phyloP scores from a whole-genome alignment of 305 asterid genomes.

The Plantago coronopus region DNA sequence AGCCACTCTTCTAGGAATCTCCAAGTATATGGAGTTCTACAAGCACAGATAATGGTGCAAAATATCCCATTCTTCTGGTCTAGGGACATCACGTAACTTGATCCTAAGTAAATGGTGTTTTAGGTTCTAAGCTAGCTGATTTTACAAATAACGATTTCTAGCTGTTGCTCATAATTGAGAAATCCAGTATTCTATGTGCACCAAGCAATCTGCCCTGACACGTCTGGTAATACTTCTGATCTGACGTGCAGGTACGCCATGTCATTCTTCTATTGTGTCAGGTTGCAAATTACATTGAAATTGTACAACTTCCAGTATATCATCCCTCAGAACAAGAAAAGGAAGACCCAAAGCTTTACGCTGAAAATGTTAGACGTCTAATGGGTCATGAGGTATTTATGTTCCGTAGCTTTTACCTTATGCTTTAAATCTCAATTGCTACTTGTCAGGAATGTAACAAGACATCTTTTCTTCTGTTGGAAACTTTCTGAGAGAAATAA shows the following conservation, averaged over 20 bases:
- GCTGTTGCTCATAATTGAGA: too few species aligned
- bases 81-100: too few species aligned
- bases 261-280: slow-evolving; percentile 72
- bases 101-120: too few species aligned
- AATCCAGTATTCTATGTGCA: too few species aligned
- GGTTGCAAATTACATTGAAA: slow-evolving; percentile 61
- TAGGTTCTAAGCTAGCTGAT: too few species aligned
- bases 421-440: slow-evolving; percentile 8
- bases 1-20: too few species aligned
- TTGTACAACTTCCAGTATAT: slow-evolving; percentile 52
- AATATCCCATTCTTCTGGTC: too few species aligned
- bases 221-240: slow-evolving; percentile 5
- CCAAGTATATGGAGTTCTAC: too few species aligned
- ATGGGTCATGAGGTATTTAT: slow-evolving; percentile 72
- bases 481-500: too few species aligned
- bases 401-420: slow-evolving; percentile 17
- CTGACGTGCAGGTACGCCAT: slow-evolving; percentile 55
- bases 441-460: neutral
- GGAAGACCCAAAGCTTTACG: slow-evolving; percentile 66
- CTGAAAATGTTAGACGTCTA: slow-evolving; percentile 58
- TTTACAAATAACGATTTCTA: too few species aligned
- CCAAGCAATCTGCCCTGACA: neutral
- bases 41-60: too few species aligned
- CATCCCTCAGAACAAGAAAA: slow-evolving; percentile 68
- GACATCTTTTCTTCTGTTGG: neutral